Evolutionary conservation across 352 stramenopile species (phyloP).

Genomic region (Phytophthora nicotianae): DNA sequence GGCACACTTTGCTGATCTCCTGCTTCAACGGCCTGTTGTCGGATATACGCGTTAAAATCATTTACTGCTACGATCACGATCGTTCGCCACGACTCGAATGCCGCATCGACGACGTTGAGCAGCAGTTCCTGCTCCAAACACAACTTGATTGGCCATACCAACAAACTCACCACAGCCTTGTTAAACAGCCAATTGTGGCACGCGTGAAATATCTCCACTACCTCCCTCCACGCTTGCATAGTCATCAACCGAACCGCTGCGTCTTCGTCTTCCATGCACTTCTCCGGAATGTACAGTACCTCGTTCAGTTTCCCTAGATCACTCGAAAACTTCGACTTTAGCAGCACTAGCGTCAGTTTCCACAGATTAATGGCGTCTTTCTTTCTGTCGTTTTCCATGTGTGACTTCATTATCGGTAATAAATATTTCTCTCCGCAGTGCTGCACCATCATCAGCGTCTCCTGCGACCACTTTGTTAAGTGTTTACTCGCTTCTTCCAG

Average conservation of each 20-base stretch:
- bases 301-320: slow-evolving; percentile 56
- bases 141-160: slow-evolving; percentile 51
- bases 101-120: slow-evolving; percentile 55
- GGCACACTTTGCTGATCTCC: slow-evolving; percentile 38
- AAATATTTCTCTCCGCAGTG: slow-evolving; percentile 54
- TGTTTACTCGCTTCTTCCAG: slow-evolving; percentile 54
- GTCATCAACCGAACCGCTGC: slow-evolving; percentile 50
- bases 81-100: slow-evolving; percentile 53
- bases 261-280: slow-evolving; percentile 53
- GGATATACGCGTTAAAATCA: slow-evolving; percentile 52
- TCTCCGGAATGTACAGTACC: slow-evolving; percentile 62
- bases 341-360: slow-evolving; percentile 56
- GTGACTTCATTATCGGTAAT: slow-evolving; percentile 58
- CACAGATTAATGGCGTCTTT: slow-evolving; percentile 61
- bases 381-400: slow-evolving; percentile 46
- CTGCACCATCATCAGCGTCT: slow-evolving; percentile 39
- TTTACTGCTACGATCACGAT: slow-evolving; percentile 47
- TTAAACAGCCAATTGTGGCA: slow-evolving; percentile 65
- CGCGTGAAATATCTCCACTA: slow-evolving; percentile 55
- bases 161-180: slow-evolving; percentile 51
- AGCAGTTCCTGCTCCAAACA: slow-evolving; percentile 56
- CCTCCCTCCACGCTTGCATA: slow-evolving; percentile 55
- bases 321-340: slow-evolving; percentile 43
- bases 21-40: slow-evolving; percentile 25
- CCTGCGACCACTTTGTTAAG: slow-evolving; percentile 37